These are phyloP conservation scores for Cordyceps tenuipes DNA, from an alignment of 2,329 filamentous ascomycete species.

Conservation along the genomic window DNA sequence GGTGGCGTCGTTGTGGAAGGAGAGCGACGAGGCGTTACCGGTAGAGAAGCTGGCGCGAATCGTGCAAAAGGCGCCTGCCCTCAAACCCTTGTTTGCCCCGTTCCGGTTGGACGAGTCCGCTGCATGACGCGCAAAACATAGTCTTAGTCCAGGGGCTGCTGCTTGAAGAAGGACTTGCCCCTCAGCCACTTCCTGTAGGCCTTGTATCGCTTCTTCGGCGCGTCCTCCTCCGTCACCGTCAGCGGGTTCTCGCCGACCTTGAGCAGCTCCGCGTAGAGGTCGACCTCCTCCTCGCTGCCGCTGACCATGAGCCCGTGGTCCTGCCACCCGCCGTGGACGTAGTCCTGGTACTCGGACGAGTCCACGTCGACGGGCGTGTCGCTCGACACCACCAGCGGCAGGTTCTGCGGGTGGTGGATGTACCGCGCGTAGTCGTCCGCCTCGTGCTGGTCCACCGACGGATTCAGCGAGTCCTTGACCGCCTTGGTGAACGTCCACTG, in stretches of 20 bases:
- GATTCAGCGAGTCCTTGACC: constrained; percentile 77
- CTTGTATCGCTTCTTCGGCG: constrained; percentile 90
- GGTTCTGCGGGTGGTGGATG: constrained; percentile 77
- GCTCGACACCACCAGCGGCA: constrained; percentile 71
- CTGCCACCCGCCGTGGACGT: constrained; percentile 62
- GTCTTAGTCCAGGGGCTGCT: constrained; percentile 56
- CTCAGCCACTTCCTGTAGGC: constrained; percentile 91
- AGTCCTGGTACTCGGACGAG: constrained; percentile 67
- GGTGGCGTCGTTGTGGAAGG: constrained; percentile 21
- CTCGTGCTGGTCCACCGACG: constrained; percentile 68
- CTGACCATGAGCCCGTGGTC: constrained; percentile 46
- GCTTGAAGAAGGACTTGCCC: constrained; percentile 94
- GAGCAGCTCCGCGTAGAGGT: constrained; percentile 68
- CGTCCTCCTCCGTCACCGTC: constrained; percentile 80
- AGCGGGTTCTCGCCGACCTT: constrained; percentile 73
- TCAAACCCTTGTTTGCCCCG: constrained; percentile 16
- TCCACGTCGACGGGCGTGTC: constrained; percentile 54
- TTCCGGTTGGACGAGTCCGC: not conserved
- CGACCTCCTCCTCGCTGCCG: constrained; percentile 37
- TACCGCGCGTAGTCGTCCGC: constrained; percentile 83
- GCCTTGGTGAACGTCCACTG: constrained; percentile 87
- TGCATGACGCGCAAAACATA: not conserved
- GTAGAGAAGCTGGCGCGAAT: constrained; percentile 1
- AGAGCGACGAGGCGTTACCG: constrained; percentile 11
- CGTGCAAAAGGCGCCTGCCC: constrained; percentile 16